Percentiles rank a stretch among this genome's conserved stretches.
phyloP scores from a whole-genome alignment of 2,329 filamentous ascomycete species.

The Colletotrichum sansevieriae region DNA sequence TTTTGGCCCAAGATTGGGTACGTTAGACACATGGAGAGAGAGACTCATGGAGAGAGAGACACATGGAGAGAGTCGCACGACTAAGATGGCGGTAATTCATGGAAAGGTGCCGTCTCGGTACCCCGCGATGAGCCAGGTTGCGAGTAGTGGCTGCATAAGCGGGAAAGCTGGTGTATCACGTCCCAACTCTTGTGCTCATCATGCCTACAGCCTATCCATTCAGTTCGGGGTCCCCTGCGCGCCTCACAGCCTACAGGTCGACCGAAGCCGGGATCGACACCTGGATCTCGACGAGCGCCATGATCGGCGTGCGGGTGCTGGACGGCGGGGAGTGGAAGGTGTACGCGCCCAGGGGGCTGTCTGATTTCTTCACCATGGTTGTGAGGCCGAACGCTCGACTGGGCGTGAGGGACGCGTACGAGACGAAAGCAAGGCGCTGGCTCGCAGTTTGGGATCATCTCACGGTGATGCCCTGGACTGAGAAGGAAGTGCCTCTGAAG shows the following conservation, averaged over 20 bases:
- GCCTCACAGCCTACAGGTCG: conserved; percentile 46
- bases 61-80: background rate
- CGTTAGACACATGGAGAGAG: background rate
- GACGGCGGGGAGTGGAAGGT: conserved; percentile 49
- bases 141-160: background rate
- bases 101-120: too few relatives aligned
- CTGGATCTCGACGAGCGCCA: conserved; percentile 53
- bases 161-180: background rate
- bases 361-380: conserved; percentile 51
- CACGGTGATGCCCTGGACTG: conserved; percentile 46
- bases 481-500: conserved; percentile 9
- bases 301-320: conserved; percentile 49
- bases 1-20: background rate
- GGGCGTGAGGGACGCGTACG: conserved; percentile 47
- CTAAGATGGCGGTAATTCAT: too few relatives aligned
- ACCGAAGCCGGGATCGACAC: conserved; percentile 51
- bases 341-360: conserved; percentile 52
- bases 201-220: too few relatives aligned
- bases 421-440: conserved; percentile 51
- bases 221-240: conserved; percentile 49
- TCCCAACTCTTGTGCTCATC: too few relatives aligned
- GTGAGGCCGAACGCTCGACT: conserved; percentile 50
- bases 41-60: too few relatives aligned
- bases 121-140: background rate
- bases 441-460: conserved; percentile 48